A percentile compares a stretch with the other conserved stretches of the same genome.
Conservation (phyloP, 1,139 yeast species). For the Lodderomyces orthopsilosis region DNA sequence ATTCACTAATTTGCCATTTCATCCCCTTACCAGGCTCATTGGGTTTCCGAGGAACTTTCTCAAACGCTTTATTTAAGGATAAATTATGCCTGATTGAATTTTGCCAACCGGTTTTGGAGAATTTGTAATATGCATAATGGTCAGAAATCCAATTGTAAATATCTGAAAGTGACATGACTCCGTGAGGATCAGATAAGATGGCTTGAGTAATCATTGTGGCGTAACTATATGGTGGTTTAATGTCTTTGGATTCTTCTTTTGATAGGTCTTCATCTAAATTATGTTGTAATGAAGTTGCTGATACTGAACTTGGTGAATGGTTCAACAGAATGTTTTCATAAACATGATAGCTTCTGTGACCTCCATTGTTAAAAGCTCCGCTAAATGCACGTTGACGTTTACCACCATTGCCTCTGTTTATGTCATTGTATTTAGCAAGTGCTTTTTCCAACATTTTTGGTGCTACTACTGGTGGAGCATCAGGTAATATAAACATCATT, state of each 20-base stretch:
- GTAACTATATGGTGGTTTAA: constrained; percentile 94
- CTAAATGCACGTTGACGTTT: constrained; percentile 3
- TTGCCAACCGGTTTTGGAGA: constrained; percentile 87
- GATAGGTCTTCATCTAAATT: constrained; percentile 69
- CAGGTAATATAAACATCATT: constrained; percentile 98
- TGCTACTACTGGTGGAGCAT: constrained; percentile 70
- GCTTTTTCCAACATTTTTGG: constrained; percentile 45
- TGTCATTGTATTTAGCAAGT: constrained; percentile 31
- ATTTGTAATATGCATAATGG: constrained; percentile 88
- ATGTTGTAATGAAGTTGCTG: constrained; percentile 44
- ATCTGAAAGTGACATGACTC: constrained; percentile 84
- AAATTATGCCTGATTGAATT: constrained; percentile 60
- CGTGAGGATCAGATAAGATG: constrained; percentile 81
- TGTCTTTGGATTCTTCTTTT: constrained; percentile 85
- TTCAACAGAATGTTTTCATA: constrained; percentile 42
- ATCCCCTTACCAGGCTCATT: constrained; percentile 98
- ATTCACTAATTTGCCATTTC: constrained; percentile 95
- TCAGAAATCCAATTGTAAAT: constrained; percentile 87
- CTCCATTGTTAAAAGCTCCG: constrained; percentile 25
- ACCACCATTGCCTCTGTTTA: not conserved
- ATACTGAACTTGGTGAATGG: constrained; percentile 40
- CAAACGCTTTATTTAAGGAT: constrained; percentile 63
- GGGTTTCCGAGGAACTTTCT: constrained; percentile 91
- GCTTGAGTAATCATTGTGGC: constrained; percentile 99
- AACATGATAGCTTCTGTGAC: constrained; percentile 51